Base-by-base conservation (phyloP, 305 asterid genomes). In the Ajuga reptans region DNA sequence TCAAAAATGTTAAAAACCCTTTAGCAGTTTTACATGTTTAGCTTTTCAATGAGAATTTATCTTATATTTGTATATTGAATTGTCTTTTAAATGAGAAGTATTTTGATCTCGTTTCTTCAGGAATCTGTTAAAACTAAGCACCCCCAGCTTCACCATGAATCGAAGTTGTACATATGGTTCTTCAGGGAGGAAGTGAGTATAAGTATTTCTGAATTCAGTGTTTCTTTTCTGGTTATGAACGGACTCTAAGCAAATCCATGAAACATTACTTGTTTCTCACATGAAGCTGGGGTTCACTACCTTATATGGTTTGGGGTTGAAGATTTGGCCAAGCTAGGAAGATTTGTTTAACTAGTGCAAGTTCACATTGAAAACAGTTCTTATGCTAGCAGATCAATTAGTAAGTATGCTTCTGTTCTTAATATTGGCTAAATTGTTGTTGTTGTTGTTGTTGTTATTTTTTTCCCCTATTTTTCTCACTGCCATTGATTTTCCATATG, bases 271-370 rank as follows among this genome's bases (percentile, higher is more conserved):
- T 54, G 51, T 72, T 59, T 69, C n/a, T 64, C 51, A 10, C 65
- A 64, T 83, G 81, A 72, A 92, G 98, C 96, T 82, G 96, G 98
- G 47, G 73, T 92, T 80, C 98, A 96, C 72, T 89, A 89, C 83
- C 85, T 92, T 55, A 89, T 86, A 75, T 92, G 98, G 96, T 89
- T 84, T 84, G 96, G 98, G 78, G 91, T 86, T 45, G 96, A 92
- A 84, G 92, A 96, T 95, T 89, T 27, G 98, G 98, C 96, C 98
- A 31, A 90, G 98, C 75, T 75, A 88, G 83, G 97, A 92, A 78
- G 98, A 92, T 84, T 79, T 92, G 80, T 90, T 88, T 65, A 92
- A 92, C 79, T 92, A 88, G 81, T 92, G 98, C 81, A 88, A 86
- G 83, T 84, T 92, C 84, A 77, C 89, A 12, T 80, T 92, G 88